Evolutionary conservation across 352 stramenopile species (phyloP).

Genomic region (Lagenidium giganteum): DNA sequence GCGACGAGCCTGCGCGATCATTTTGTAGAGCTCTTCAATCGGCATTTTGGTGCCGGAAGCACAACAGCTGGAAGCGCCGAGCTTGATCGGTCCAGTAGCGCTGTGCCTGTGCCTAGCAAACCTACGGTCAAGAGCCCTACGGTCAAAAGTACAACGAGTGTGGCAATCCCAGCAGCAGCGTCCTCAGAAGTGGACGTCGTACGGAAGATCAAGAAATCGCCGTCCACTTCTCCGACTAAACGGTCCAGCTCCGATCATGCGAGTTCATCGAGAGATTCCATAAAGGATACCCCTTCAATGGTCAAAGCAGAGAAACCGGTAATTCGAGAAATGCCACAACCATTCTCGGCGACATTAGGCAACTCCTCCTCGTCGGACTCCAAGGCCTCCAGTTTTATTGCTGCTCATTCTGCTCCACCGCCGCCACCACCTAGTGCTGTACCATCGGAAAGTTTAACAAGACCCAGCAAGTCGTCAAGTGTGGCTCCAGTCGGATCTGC

Average conservation of each 20-base stretch:
- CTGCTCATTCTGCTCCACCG: too few species aligned
- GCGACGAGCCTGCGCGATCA: conserved; percentile 75
- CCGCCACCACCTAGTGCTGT: too few species aligned
- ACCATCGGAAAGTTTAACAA: too few species aligned
- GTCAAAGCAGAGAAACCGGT: too few species aligned
- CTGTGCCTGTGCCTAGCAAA: neutral
- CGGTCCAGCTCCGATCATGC: neutral
- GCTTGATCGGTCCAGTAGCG: neutral
- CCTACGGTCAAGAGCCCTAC: conserved; percentile 5
- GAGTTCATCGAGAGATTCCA: neutral
- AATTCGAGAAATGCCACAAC: too few species aligned
- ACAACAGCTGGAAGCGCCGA: neutral
- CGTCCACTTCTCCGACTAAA: conserved; percentile 19
- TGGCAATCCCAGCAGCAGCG: conserved; percentile 2
- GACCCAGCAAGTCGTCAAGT: too few species aligned
- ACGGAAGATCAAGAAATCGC: conserved; percentile 21
- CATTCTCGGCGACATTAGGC: too few species aligned
- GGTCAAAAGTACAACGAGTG: conserved; percentile 6
- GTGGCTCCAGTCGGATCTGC: too few species aligned
- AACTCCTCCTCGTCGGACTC: too few species aligned
- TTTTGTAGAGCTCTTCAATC: conserved; percentile 72
- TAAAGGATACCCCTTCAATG: too few species aligned
- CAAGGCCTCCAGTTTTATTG: too few species aligned
- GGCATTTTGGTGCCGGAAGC: conserved; percentile 30
- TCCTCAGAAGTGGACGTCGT: too few species aligned